phyloP scores from a whole-genome alignment of 164 flowering plant species.

The Chimonanthus salicifolius region DNA sequence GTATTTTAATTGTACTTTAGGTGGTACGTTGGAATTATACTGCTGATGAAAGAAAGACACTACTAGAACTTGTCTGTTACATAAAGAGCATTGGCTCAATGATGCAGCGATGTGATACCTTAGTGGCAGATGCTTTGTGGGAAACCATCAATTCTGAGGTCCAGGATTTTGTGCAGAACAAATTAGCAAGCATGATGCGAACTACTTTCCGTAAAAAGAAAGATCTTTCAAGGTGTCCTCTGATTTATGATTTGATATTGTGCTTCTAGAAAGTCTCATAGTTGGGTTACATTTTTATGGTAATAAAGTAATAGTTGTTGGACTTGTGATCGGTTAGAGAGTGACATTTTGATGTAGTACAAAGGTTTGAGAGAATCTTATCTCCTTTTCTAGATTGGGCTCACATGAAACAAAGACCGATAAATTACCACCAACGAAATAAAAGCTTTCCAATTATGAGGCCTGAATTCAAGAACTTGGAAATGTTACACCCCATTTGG shows the following conservation, averaged over 20 bases:
- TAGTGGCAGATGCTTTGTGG: slow-evolving; percentile 94
- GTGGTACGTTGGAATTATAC: slow-evolving; percentile 91
- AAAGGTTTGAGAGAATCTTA: too few species aligned
- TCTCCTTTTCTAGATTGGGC: too few species aligned
- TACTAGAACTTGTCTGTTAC: slow-evolving; percentile 86
- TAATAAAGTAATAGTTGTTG: background rate
- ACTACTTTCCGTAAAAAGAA: slow-evolving; percentile 96
- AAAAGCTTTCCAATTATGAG: too few species aligned
- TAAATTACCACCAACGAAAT: too few species aligned
- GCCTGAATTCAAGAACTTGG: too few species aligned
- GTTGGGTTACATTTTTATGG: background rate
- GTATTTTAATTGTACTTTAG: slow-evolving; percentile 25
- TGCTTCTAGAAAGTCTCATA: background rate
- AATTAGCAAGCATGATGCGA: slow-evolving; percentile 81
- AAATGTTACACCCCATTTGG: too few species aligned
- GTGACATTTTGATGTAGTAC: background rate
- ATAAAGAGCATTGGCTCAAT: slow-evolving; percentile 88
- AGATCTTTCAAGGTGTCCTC: slow-evolving; percentile 75
- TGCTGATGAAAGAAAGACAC: slow-evolving; percentile 77
- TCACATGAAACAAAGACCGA: too few species aligned
- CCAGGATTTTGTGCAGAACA: slow-evolving; percentile 97
- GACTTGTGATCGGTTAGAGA: background rate
- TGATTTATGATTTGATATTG: background rate
- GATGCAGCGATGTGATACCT: slow-evolving; percentile 83
- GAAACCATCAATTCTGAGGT: slow-evolving; percentile 98